phyloP scores from a whole-genome alignment of 305 asterid species.

The Fraxinus nigra region DNA sequence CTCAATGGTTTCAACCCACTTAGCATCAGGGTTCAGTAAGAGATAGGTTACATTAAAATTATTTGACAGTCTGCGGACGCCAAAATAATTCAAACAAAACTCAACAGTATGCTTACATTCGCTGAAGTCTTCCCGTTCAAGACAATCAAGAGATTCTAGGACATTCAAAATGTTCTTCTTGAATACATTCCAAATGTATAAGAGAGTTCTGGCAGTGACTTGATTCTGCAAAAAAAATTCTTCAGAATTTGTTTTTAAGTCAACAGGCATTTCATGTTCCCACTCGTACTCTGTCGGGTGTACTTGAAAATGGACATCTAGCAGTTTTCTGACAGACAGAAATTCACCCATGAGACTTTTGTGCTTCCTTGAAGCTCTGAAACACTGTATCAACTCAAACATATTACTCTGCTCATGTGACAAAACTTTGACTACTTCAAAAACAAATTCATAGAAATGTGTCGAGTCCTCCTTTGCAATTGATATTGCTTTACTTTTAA shows the following conservation, averaged over 20 bases:
- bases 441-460: conserved; percentile 31
- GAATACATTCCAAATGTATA: conserved; percentile 52
- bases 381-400: conserved; percentile 35
- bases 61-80: conserved; percentile 37
- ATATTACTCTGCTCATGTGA: conserved; percentile 31
- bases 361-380: conserved; percentile 25
- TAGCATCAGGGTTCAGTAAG: conserved; percentile 49
- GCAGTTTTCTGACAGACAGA: conserved; percentile 37
- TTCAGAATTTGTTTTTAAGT: conserved; percentile 20
- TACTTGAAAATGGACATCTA: conserved; percentile 45
- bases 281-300: conserved; percentile 31
- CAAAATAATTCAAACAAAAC: conserved; percentile 48
- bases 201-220: conserved; percentile 38
- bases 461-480: conserved; percentile 32
- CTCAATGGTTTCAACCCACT: conserved; percentile 42
- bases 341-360: conserved; percentile 32
- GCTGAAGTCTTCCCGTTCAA: conserved; percentile 24
- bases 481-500: conserved; percentile 36
- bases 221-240: conserved; percentile 31
- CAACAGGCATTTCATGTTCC: conserved; percentile 28
- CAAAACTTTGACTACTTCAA: conserved; percentile 36
- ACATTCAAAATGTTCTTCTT: conserved; percentile 29
- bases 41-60: conserved; percentile 22
- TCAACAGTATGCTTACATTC: conserved; percentile 20
- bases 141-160: conserved; percentile 36